Evolutionary conservation across 2,329 filamentous ascomycete genomes (phyloP).

Genomic region (Hypoxylon sp.): DNA sequence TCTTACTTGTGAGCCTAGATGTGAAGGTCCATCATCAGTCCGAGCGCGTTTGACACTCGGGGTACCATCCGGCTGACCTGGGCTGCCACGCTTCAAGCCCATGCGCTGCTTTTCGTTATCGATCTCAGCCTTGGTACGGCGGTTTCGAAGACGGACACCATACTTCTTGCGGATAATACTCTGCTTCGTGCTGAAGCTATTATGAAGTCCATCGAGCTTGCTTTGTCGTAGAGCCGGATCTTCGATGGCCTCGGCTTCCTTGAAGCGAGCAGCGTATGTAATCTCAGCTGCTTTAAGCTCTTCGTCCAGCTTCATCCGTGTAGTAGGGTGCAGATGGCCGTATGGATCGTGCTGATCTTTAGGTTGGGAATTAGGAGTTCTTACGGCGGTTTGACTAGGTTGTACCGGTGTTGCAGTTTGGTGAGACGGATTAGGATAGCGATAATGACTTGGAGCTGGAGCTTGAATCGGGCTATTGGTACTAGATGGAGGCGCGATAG

Average conservation of each 20-base stretch:
- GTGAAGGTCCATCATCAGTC: slow-evolving; percentile 37
- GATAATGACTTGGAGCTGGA: slow-evolving; percentile 10
- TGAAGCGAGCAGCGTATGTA: slow-evolving; percentile 58
- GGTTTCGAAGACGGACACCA: slow-evolving; percentile 65
- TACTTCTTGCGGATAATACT: slow-evolving; percentile 69
- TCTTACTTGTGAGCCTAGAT: slow-evolving; percentile 1
- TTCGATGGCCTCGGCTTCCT: slow-evolving; percentile 55
- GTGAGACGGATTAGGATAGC: slow-evolving; percentile 23
- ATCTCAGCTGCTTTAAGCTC: slow-evolving; percentile 56
- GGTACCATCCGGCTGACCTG: slow-evolving; percentile 29
- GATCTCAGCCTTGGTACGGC: slow-evolving; percentile 62
- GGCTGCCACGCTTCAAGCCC: slow-evolving; percentile 51
- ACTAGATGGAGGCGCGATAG: slow-evolving; percentile 31
- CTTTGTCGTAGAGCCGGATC: slow-evolving; percentile 52
- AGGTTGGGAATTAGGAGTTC: slow-evolving; percentile 19
- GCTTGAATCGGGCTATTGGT: slow-evolving; percentile 33
- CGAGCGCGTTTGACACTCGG: slow-evolving; percentile 49
- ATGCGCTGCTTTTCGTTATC: slow-evolving; percentile 58
- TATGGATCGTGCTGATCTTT: slow-evolving; percentile 57
- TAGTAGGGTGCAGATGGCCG: slow-evolving; percentile 56
- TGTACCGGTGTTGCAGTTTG: slow-evolving; percentile 27
- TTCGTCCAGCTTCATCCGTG: slow-evolving; percentile 50
- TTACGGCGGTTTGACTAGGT: neutral
- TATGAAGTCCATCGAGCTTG: slow-evolving; percentile 60
- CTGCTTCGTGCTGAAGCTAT: slow-evolving; percentile 67